Base-by-base conservation (phyloP, 192 early-diverging fungal genomes). In the Allomyces macrogynus region DNA sequence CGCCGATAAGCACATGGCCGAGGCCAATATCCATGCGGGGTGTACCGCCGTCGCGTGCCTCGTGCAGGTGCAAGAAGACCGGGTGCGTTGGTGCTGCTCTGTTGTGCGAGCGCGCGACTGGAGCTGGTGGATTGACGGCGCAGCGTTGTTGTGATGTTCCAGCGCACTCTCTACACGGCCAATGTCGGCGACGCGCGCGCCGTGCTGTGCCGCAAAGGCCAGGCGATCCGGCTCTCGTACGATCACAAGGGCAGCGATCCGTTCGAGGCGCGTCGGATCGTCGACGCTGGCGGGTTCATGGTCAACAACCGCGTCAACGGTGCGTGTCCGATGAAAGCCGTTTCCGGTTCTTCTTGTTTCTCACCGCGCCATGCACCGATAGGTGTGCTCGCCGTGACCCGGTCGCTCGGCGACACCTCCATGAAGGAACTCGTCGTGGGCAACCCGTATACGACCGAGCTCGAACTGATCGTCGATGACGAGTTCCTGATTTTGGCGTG, bases 361-460 rank as follows among this genome's bases (percentile, higher is more conserved):
- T n/a, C n/a, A n/a, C n/a, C n/a, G n/a, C n/a, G n/a, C n/a, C n/a
- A n/a, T n/a, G n/a, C n/a, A 12, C 66, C 10, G 3, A 57, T 61
- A 87, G 86, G 93, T 63, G 86, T 99, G 27, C 73, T 99, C 67
- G 93, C 95, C 9, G 95, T 99, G 1, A 99, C 95, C 16, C 81
- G 95, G 23, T 89, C 94, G 12, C 77, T 99, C 26, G 95, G 95
- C 40, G 95, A 99, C 75, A 80, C 85, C 67, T 82, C 86, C 43
- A 93, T 99, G 89, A 99, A 99, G 76, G 92, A 93, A 68, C 91
- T 86, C 74, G 86, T 99, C 12, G 86, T 97, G 65, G 94, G 95
- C 5, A 87, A 86, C 64, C 95, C 95, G 16, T 99, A 87, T 70
- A 99, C 94, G 3, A 92, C 93, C 10, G 91, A 96, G 70, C 93